Base-by-base conservation (phyloP, 1,284 basidiomycete species). In the Flammula alnicola region DNA sequence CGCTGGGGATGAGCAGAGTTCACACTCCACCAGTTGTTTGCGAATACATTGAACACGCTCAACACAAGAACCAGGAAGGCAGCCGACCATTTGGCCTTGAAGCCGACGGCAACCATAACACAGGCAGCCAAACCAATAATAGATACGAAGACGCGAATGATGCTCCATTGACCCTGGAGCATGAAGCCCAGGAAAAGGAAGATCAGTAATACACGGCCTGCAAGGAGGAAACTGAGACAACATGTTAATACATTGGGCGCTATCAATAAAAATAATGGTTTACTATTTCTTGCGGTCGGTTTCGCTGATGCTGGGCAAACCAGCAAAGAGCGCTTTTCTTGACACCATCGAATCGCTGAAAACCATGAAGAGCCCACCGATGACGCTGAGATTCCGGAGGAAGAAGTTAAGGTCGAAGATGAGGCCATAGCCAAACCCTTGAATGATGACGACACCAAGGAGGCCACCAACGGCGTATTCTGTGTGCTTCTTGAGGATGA, bases 1-100 rank as follows among this genome's bases (percentile, higher is more conserved):
- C 96, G 85, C 65, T 95, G 91, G 52, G 95, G 96, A 72, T 99
- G 96, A 40, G 85, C 83, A 41, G 86, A 81, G 70, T 95, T 89
- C n/a, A 98, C 86, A 59, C 84, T 88, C 97, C 96, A 99, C 88
- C 93, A 99, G 75, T 98, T 98, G 82, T 99, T 99, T 73, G 94
- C 93, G 63, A 96, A 91, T 27, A 98, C 91, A 70, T 99, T 99
- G 86, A 99, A 97, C 56, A 93, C 72, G 66, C 89, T 93, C 60
- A 99, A 76, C 5, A 96, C 81, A 59, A 97, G 72, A 53, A 98
- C 95, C 52, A 99, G 83, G 86, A 99, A 98, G n/a, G 86, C 84
- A 3, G 96, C 96, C 11, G 92, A 94, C 93, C 95, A 98, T 71
- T 98, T 96, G 63, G 97, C 96, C 77, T 99, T 99, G 85, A 98